These are phyloP conservation scores for Tetrapisispora taiwanensis DNA, from an alignment of 805 yeast species.

Conservation along the genomic window DNA sequence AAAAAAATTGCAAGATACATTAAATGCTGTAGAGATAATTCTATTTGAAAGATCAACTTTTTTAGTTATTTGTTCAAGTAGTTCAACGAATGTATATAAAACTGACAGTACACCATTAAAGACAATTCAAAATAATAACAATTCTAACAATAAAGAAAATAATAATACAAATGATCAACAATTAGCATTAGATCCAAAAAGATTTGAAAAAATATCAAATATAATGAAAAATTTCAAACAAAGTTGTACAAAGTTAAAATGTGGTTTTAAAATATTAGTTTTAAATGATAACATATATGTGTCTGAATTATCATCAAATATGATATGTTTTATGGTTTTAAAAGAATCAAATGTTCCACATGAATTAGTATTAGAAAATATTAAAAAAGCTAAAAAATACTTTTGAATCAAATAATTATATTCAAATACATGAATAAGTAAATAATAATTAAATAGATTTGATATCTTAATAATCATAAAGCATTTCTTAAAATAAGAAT, in stretches of 20 bases:
- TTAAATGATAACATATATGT: constrained; percentile 49
- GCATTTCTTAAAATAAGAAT: neutral
- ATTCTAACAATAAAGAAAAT: constrained; percentile 26
- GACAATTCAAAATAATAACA: constrained; percentile 10
- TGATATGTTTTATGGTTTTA: constrained; percentile 52
- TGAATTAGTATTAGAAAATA: constrained; percentile 42
- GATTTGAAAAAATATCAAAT: constrained; percentile 89
- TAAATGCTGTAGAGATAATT: constrained; percentile 83
- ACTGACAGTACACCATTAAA: neutral
- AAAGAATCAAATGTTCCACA: constrained; percentile 32
- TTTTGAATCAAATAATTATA: neutral
- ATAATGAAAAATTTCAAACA: constrained; percentile 92
- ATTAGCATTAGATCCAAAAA: constrained; percentile 61
- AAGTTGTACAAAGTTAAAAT: constrained; percentile 75
- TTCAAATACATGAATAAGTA: neutral
- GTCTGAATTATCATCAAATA: constrained; percentile 47
- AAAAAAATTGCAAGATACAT: constrained; percentile 55
- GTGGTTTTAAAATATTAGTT: constrained; percentile 70
- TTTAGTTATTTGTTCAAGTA: constrained; percentile 42
- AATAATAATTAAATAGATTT: neutral
- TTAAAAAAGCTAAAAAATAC: constrained; percentile 40
- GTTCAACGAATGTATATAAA: constrained; percentile 11
- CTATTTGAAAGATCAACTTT: constrained; percentile 91
- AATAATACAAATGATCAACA: constrained; percentile 9
- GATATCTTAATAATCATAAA: neutral